Base-by-base conservation (phyloP, 2,329 filamentous ascomycete genomes). In the Myotisia sp. region DNA sequence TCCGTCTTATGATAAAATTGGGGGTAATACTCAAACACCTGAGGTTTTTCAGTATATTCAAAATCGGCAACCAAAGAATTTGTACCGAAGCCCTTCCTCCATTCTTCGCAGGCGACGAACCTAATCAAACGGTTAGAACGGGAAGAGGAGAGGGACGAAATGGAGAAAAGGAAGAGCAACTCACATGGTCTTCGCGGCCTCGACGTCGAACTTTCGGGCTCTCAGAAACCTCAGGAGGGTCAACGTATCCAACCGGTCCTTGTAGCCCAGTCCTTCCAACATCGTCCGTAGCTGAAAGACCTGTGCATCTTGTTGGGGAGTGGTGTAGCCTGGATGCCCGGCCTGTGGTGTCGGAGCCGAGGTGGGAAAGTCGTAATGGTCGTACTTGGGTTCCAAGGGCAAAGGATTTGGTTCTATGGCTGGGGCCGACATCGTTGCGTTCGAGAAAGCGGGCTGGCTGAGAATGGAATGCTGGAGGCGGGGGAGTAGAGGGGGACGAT, bases 1-100 rank as follows among this genome's bases (percentile, higher is more conserved):
- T 66, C 63, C 1, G 59, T 65, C 45, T 94, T 94, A 73, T 98
- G 90, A 67, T 98, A 98, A 68, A 90, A 98, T 64, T 98, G 90
- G 30, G 84, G 84, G 64, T 98, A 98, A 69, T 81, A 93, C 62
- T 87, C 67, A 60, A 82, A 82, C 39, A 98, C 72, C 54, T 87
- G 58, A 36, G 71, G 56, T 61, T 87, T 90, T 70, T 94, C 86
- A 43, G 70, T 69, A 65, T 93, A 94, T 40, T 90, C 76, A 68
- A 92, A 93, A 47, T 65, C 78, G 43, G 73, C 74, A 36, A 87
- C 74, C 23, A 83, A 70, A 44, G 86, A 70, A 61, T 94, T 83
- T 20, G 92, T 80, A 43, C 80, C 75, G 51, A 80, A 90, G 37
- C 86, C 75, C 58, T 79, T 76, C 58, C 90, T 76, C 90, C 90